Conservation (phyloP, 2,329 filamentous ascomycete genomes). For the Cytospora mali region DNA sequence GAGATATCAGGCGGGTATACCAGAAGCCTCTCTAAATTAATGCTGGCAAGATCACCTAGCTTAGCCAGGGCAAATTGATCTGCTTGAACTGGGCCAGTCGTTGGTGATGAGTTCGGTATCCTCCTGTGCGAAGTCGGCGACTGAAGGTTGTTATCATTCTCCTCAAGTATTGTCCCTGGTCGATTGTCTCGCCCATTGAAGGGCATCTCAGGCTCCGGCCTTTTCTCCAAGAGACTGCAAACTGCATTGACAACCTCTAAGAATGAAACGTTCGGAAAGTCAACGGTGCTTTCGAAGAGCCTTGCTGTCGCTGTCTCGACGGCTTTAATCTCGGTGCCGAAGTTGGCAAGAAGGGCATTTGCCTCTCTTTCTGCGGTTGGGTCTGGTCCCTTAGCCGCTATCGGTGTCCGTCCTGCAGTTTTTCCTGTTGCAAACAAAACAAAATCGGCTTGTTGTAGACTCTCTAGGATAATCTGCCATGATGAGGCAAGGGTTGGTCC, state of each 20-base stretch:
- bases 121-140: conserved; percentile 44
- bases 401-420: conserved; percentile 53
- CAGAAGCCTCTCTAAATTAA: conserved; percentile 76
- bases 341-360: conserved; percentile 60
- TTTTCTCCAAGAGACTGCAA: conserved; percentile 65
- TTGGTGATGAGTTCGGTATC: conserved; percentile 49
- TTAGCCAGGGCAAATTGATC: conserved; percentile 72
- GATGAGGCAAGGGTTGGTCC: conserved; percentile 83
- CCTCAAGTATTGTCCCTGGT: conserved; percentile 42
- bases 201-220: conserved; percentile 31
- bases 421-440: conserved; percentile 71
- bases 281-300: conserved; percentile 86
- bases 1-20: conserved; percentile 66
- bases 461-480: conserved; percentile 91
- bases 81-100: conserved; percentile 59
- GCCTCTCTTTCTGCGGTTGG: conserved; percentile 54
- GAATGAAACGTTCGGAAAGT: conserved; percentile 85
- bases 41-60: conserved; percentile 69
- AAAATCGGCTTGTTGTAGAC: conserved; percentile 88
- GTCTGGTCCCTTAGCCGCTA: conserved; percentile 50
- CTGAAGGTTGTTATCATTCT: conserved; percentile 36
- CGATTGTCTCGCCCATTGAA: conserved; percentile 37
- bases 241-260: conserved; percentile 75
- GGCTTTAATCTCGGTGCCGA: conserved; percentile 80
- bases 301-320: conserved; percentile 86